Base-by-base conservation (phyloP, 1,139 yeast genomes). In the Geotrichum aggregatum region DNA sequence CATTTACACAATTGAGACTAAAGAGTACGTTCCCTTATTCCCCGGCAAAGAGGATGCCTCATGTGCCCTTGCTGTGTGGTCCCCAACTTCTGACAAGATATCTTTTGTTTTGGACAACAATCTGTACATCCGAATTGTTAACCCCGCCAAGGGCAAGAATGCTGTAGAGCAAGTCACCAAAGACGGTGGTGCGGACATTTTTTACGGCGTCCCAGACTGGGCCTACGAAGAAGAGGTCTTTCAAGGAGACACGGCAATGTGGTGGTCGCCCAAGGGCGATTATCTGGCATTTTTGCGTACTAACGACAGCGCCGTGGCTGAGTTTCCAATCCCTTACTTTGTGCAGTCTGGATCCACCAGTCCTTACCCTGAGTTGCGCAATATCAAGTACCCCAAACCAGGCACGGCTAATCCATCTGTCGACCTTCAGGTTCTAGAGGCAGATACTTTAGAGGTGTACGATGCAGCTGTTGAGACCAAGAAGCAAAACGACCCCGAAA, bases 131-230 rank as follows among this genome's bases (percentile, higher is more conserved):
- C 74, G 77, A 51, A 63, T 74, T 36, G 60, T 76, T 0, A 56
- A 46, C 4, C 50, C 57, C 13, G 61, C 58, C 36, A 52, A 59
- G 13, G 44, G 55, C 0, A 56, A 66, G 2, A 60, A 60, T 10
- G 54, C 60, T 10, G 60, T 71, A 3, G 61, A 56, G 0, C 76
- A 73, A 61, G 69, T 92, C 11, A 88, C 98, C 0, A 55, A 63
- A 1, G 89, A 82, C 61, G 97, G 97, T 0, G 77, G 84, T 3
- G 67, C 67, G 0, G 70, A 77, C 44, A 73, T 87, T n/a, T 79
- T 82, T 61, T 88, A 92, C 64, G 99, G 96, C 0, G 84, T 81
- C 57, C 85, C 97, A 0, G 98, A 92, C 63, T 92, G 98, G 98
- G 87, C 92, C 0, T 92, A 92, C 64, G 98, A 92, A 66, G 98